Evolutionary conservation across 768 basidiomycete species (phyloP).

Genomic region (Trametes gibbosa): DNA sequence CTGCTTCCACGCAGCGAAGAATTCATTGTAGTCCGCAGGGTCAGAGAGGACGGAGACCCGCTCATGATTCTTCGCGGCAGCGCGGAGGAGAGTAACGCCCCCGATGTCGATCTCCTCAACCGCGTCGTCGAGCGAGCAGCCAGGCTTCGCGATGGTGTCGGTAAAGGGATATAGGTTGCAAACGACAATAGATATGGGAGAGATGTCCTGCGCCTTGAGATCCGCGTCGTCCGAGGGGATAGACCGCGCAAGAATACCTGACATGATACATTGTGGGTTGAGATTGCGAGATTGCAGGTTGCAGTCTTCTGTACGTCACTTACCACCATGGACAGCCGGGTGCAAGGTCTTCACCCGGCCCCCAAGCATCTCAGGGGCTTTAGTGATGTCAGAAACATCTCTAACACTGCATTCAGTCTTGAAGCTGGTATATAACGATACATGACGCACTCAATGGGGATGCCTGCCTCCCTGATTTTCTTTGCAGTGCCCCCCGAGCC

Average conservation of each 20-base stretch:
- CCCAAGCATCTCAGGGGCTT: conserved; percentile 98
- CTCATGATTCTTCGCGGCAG: conserved; percentile 97
- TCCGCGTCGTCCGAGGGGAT: conserved; percentile 90
- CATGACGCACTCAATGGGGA: conserved; percentile 77
- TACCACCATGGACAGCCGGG: conserved; percentile 96
- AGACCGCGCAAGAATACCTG: conserved; percentile 91
- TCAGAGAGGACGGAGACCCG: conserved; percentile 89
- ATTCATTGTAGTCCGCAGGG: conserved; percentile 81
- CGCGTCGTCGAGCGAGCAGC: conserved; percentile 87
- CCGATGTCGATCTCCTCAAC: conserved; percentile 99
- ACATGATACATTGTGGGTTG: not conserved
- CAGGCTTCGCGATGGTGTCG: conserved; percentile 82
- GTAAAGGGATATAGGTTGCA: conserved; percentile 99
- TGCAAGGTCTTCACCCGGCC: conserved; percentile 98
- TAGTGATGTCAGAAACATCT: conserved; percentile 96
- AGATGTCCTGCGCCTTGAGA: conserved; percentile 77
- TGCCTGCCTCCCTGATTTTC: conserved; percentile 91
- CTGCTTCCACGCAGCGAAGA: conserved; percentile 74
- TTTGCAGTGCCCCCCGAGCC: conserved; percentile 98
- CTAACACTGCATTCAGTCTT: conserved; percentile 39
- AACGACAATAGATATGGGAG: conserved; percentile 93
- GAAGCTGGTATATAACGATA: not conserved
- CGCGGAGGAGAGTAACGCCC: conserved; percentile 94
- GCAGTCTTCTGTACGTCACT: conserved; percentile 10
- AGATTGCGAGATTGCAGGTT: not conserved